These are phyloP conservation scores for Mycocentrospora acerina DNA, from an alignment of 2,329 filamentous ascomycete species.

Conservation along the genomic window DNA sequence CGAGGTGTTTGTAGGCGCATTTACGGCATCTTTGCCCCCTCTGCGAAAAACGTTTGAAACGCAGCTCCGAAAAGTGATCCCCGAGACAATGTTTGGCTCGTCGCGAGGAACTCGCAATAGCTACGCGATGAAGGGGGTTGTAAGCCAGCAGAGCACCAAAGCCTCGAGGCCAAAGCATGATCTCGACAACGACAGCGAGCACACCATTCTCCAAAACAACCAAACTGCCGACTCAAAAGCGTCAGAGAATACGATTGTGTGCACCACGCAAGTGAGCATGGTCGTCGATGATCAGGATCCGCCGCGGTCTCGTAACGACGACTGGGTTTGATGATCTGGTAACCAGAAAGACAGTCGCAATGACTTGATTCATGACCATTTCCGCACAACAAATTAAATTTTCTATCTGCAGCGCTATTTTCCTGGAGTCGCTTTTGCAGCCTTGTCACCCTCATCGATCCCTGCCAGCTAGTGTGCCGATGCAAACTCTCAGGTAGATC, in stretches of 20 bases:
- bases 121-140: constrained; percentile 10
- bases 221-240: constrained; percentile 1
- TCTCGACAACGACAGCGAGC: constrained; percentile 19
- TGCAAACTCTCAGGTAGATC: too few species aligned
- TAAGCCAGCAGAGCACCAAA: constrained; percentile 8
- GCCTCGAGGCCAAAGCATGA: constrained; percentile 7
- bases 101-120: constrained; percentile 6
- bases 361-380: too few species aligned
- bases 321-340: constrained; percentile 20
- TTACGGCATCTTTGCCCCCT: constrained; percentile 29
- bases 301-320: constrained; percentile 3
- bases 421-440: too few species aligned
- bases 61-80: constrained; percentile 17
- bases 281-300: constrained; percentile 9
- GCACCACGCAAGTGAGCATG: constrained; percentile 18
- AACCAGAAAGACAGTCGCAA: too few species aligned
- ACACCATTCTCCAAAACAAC: constrained; percentile 15
- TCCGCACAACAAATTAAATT: too few species aligned
- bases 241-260: constrained; percentile 9
- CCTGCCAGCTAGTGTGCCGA: too few species aligned
- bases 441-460: too few species aligned
- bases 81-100: constrained; percentile 17
- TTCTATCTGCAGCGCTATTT: too few species aligned
- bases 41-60: constrained; percentile 30
- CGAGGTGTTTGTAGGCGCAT: constrained; percentile 29